Conservation (phyloP, 139 green algal genomes). For the Desmodesmus armatus region DNA sequence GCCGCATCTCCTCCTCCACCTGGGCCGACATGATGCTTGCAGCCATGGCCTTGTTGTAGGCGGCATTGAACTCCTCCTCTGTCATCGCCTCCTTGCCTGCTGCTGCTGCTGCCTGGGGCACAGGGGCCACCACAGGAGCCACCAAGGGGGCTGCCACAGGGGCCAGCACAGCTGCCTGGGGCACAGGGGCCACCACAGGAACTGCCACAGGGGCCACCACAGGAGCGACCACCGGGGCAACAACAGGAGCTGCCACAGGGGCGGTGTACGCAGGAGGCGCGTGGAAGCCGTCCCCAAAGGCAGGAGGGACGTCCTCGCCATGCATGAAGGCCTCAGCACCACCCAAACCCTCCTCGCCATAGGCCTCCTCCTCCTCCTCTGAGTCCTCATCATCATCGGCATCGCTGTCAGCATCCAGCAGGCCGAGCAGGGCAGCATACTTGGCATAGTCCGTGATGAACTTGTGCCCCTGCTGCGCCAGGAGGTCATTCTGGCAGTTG, state of each 20-base stretch:
- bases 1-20: constrained; percentile 26
- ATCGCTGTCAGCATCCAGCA: constrained; percentile 8
- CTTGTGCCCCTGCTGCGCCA: background rate
- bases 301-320: no score
- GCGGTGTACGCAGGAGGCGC: background rate
- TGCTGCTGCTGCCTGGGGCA: background rate
- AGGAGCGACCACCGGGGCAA: background rate
- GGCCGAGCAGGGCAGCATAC: constrained; percentile 26
- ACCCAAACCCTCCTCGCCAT: background rate
- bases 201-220: constrained; percentile 4
- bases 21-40: background rate
- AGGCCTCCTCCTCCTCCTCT: background rate
- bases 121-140: background rate
- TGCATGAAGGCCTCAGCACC: no score
- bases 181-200: background rate
- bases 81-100: background rate
- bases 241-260: background rate
- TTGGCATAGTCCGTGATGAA: constrained; percentile 14
- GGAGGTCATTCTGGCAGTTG: background rate
- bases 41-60: background rate
- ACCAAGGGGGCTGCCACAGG: background rate
- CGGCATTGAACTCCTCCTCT: constrained; percentile 10
- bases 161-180: background rate
- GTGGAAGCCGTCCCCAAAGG: background rate
- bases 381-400: constrained; percentile 14